phyloP scores from a whole-genome alignment of 1,284 basidiomycete genomes.

The Stereum hirsutum region DNA sequence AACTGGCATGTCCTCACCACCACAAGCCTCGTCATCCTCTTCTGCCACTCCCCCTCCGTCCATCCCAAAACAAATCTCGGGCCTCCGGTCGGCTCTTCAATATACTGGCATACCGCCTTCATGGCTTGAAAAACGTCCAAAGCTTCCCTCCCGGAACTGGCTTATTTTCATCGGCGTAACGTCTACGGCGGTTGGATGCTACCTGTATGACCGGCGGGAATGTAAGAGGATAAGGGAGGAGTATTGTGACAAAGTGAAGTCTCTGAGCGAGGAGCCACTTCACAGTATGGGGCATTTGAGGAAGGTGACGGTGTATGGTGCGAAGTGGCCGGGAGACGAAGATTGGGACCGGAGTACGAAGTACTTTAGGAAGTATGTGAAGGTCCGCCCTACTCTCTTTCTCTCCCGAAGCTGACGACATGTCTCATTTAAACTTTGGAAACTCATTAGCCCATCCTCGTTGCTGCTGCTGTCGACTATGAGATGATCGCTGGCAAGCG shows the following conservation, averaged over 20 bases:
- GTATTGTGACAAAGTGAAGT: slow-evolving; percentile 76
- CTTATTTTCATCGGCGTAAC: slow-evolving; percentile 82
- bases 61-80: slow-evolving; percentile 14
- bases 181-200: slow-evolving; percentile 62
- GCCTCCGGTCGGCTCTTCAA: slow-evolving; percentile 23
- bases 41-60: neutral
- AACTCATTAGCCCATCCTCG: slow-evolving; percentile 76
- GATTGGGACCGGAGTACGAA: slow-evolving; percentile 78
- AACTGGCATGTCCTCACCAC: neutral
- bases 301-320: slow-evolving; percentile 81
- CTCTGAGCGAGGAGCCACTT: slow-evolving; percentile 63
- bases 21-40: neutral
- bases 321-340: slow-evolving; percentile 92
- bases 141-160: slow-evolving; percentile 88
- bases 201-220: slow-evolving; percentile 79
- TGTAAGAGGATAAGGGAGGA: slow-evolving; percentile 70
- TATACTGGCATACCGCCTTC: slow-evolving; percentile 50
- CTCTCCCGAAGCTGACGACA: slow-evolving; percentile 3
- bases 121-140: slow-evolving; percentile 70
- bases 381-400: slow-evolving; percentile 46
- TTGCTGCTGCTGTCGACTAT: slow-evolving; percentile 92
- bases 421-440: slow-evolving; percentile 7
- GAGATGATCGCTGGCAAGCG: slow-evolving; percentile 76
- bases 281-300: slow-evolving; percentile 64
- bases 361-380: slow-evolving; percentile 95